These are phyloP conservation scores for Pterothamnion heteromorphum DNA, from an alignment of 31 red algal species.

Conservation along the genomic window DNA sequence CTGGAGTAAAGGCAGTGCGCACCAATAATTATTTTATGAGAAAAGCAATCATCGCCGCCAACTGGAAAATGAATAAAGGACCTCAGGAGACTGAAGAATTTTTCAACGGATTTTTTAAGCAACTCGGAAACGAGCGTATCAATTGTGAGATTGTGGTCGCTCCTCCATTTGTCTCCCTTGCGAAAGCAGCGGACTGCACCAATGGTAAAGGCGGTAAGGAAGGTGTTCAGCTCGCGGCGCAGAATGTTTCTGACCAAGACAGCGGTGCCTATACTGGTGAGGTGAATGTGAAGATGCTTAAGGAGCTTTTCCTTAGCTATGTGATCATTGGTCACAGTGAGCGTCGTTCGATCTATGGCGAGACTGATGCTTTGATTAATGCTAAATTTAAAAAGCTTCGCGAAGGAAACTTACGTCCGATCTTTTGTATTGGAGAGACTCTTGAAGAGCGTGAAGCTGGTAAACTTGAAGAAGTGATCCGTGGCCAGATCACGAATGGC, in stretches of 20 bases:
- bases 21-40: neutral
- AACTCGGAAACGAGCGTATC: neutral
- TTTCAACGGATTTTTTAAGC: neutral
- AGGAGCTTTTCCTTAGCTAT: conserved; percentile 72
- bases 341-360: conserved; percentile 59
- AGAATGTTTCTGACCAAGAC: neutral
- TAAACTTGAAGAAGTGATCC: conserved; percentile 61
- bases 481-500: conserved; percentile 68
- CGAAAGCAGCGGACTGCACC: neutral
- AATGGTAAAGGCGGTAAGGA: neutral
- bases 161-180: neutral
- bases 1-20: too few species aligned
- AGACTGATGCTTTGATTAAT: conserved; percentile 70
- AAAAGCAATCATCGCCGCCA: neutral
- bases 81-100: neutral
- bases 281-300: conserved; percentile 70
- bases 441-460: conserved; percentile 82
- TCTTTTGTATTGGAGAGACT: conserved; percentile 91
- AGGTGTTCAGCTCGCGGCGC: neutral
- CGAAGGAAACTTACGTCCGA: conserved; percentile 60
- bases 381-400: conserved; percentile 62
- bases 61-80: conserved; percentile 5
- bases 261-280: conserved; percentile 90
- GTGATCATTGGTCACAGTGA: conserved; percentile 89
- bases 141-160: neutral